A percentile compares a stretch with the other conserved stretches of the same genome.
These are phyloP conservation scores for Aspergillus brasiliensis DNA, from an alignment of 2,329 filamentous ascomycete genomes.

Conservation along the genomic window DNA sequence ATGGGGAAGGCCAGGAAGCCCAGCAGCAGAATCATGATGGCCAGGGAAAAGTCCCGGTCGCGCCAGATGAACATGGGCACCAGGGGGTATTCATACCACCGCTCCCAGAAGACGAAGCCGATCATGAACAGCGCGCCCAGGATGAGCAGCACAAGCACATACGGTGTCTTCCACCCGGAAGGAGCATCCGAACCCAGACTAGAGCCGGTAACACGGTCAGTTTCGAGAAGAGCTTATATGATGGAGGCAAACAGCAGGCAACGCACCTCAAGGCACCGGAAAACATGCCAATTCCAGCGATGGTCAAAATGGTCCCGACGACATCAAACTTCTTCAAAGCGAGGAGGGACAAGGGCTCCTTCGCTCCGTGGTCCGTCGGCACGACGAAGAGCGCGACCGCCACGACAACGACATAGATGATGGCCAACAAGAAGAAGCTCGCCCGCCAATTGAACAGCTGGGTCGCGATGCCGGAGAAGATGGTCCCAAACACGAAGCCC, in stretches of 20 bases:
- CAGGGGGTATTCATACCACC: slow-evolving; percentile 51
- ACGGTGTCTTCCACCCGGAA: slow-evolving; percentile 63
- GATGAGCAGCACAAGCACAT: slow-evolving; percentile 64
- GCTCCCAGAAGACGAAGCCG: slow-evolving; percentile 66
- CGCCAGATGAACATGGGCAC: slow-evolving; percentile 60
- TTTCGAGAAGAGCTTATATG: neutral
- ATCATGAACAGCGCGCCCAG: slow-evolving; percentile 60
- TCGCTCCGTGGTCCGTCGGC: slow-evolving; percentile 53
- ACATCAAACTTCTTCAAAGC: slow-evolving; percentile 54
- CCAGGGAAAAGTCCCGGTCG: slow-evolving; percentile 66
- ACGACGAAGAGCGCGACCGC: slow-evolving; percentile 63
- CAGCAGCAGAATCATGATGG: slow-evolving; percentile 59
- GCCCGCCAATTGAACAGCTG: slow-evolving; percentile 66
- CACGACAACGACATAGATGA: slow-evolving; percentile 64
- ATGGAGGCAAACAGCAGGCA: neutral
- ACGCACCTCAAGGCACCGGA: slow-evolving; percentile 57
- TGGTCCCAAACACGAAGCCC: slow-evolving; percentile 59
- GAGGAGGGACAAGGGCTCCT: neutral
- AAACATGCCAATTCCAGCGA: slow-evolving; percentile 67
- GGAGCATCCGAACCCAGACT: slow-evolving; percentile 57
- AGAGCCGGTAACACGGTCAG: slow-evolving; percentile 7
- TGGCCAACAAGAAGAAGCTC: slow-evolving; percentile 62
- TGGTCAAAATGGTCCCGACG: slow-evolving; percentile 61
- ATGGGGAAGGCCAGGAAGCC: slow-evolving; percentile 66
- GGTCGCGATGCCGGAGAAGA: slow-evolving; percentile 64